Percentiles rank a stretch among this genome's conserved stretches.
Evolutionary conservation across 768 basidiomycete species (phyloP).

Genomic region (Tricholoma bakamatsutake): DNA sequence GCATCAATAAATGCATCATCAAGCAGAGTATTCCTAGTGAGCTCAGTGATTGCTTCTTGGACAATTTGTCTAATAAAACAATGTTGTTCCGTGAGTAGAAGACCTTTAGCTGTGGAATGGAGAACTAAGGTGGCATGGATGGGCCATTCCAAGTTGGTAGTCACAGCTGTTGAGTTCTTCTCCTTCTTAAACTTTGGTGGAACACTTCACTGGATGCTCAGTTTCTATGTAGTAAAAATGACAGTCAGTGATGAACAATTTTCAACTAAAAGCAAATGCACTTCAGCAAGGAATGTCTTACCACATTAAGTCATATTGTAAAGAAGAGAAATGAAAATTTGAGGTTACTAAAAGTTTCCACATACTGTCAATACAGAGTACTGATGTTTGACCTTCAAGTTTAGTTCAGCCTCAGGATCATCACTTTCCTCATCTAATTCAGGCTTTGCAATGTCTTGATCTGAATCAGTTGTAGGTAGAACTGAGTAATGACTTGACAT

Average conservation of each 20-base stretch:
- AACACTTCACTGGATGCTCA: neutral
- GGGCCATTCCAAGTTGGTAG: neutral
- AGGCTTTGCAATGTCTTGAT: neutral
- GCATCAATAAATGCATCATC: neutral
- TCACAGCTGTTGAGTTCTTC: neutral
- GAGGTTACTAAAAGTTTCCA: too few relatives aligned
- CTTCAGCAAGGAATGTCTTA: neutral
- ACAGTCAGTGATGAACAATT: neutral
- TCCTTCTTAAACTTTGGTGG: neutral
- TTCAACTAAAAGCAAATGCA: neutral
- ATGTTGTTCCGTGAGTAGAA: neutral
- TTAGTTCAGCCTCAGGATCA: neutral
- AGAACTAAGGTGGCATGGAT: neutral
- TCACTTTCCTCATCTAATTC: neutral
- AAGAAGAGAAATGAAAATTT: neutral
- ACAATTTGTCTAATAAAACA: neutral
- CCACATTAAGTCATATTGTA: neutral
- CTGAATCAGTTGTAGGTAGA: neutral
- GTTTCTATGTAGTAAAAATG: neutral
- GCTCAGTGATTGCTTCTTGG: neutral
- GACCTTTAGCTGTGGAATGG: neutral
- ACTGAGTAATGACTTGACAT: neutral
- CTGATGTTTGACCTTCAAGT: neutral
- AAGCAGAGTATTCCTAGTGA: neutral
- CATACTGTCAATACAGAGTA: too few relatives aligned